These are phyloP conservation scores for Sugiyamaella americana DNA, from an alignment of 805 yeast species.

Conservation along the genomic window DNA sequence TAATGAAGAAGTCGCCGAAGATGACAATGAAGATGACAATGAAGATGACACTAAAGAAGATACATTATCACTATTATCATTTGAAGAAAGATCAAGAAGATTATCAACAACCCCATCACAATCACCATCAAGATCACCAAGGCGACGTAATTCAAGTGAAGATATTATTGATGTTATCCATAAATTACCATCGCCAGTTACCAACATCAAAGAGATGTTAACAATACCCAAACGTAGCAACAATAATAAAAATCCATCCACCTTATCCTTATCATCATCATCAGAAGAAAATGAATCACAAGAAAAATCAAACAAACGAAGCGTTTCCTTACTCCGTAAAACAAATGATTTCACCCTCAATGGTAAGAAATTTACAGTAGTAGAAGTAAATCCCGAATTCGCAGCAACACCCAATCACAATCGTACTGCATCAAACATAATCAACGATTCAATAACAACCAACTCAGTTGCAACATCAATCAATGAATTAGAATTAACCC, in stretches of 20 bases:
- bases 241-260: neutral
- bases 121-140: too few relatives aligned
- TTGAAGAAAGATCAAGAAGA: too few relatives aligned
- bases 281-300: neutral
- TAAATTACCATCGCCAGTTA: neutral
- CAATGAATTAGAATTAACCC: neutral
- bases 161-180: neutral
- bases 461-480: neutral
- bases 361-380: conserved; percentile 30
- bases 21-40: neutral
- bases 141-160: neutral
- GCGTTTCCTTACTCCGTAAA: conserved; percentile 23
- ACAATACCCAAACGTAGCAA: neutral
- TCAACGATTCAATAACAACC: neutral
- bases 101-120: neutral
- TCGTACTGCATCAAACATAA: conserved; percentile 12
- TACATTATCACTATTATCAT: too few relatives aligned
- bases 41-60: neutral
- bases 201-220: neutral
- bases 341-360: conserved; percentile 24
- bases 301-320: conserved; percentile 12
- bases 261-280: neutral
- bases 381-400: conserved; percentile 30
- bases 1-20: neutral
- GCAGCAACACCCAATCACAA: conserved; percentile 21